These are phyloP conservation scores for Ganoderma sp. DNA, from an alignment of 1,284 basidiomycete genomes.

Conservation along the genomic window DNA sequence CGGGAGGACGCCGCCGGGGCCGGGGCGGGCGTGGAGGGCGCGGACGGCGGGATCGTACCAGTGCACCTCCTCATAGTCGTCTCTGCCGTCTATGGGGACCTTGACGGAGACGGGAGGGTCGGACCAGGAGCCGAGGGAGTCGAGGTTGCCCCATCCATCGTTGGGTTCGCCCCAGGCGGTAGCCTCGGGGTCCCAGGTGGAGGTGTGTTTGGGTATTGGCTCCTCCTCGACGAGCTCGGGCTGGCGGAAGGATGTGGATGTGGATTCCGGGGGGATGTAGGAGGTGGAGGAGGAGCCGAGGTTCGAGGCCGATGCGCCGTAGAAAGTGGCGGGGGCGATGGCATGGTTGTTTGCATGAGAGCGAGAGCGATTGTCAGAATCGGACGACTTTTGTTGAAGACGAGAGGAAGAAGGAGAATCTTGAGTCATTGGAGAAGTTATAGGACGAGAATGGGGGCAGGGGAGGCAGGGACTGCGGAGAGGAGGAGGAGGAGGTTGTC, in stretches of 20 bases:
- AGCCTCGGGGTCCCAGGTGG: constrained; percentile 15
- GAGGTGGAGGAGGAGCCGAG: constrained; percentile 42
- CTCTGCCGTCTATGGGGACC: constrained; percentile 59
- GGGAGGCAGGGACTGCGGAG: neutral
- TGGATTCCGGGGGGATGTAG: constrained; percentile 38
- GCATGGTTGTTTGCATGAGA: constrained; percentile 20
- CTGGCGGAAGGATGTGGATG: constrained; percentile 47
- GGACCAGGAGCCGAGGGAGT: constrained; percentile 21
- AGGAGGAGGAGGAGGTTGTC: too few relatives aligned
- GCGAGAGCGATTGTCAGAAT: constrained; percentile 19
- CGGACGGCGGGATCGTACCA: constrained; percentile 69
- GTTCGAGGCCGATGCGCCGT: constrained; percentile 19
- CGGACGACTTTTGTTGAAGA: constrained; percentile 13
- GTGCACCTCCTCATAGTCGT: constrained; percentile 58
- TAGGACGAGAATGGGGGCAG: too few relatives aligned
- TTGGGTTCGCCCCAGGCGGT: constrained; percentile 25
- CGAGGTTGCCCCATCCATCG: constrained; percentile 27
- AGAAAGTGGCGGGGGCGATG: constrained; percentile 29
- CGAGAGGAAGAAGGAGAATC: constrained; percentile 18
- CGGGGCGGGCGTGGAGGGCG: constrained; percentile 56
- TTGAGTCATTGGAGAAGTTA: constrained; percentile 23
- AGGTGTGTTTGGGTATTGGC: constrained; percentile 37
- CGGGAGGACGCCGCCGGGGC: constrained; percentile 69
- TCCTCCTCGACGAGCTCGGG: constrained; percentile 51
- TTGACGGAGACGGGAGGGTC: constrained; percentile 36